phyloP scores from a whole-genome alignment of 1,139 yeast genomes.

The Sugiyamaella paludigena region DNA sequence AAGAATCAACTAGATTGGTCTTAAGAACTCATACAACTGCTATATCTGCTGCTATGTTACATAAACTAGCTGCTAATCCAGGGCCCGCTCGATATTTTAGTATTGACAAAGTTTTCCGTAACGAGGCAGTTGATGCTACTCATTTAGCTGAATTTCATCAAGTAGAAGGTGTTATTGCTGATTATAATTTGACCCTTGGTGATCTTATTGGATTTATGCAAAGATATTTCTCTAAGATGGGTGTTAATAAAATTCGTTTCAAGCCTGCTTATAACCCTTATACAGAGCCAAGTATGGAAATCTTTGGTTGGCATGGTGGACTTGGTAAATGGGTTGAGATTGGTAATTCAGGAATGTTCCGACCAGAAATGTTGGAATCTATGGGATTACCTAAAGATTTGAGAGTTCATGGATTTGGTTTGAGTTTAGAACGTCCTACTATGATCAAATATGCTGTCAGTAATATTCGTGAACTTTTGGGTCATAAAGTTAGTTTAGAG shows the following conservation, averaged over 20 bases:
- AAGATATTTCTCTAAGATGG: constrained; percentile 95
- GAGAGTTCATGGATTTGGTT: constrained; percentile 97
- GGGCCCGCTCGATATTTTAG: constrained; percentile 90
- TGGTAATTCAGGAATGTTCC: constrained; percentile 99
- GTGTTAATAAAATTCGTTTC: constrained; percentile 90
- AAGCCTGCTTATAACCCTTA: constrained; percentile 99
- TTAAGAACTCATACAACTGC: constrained; percentile 98
- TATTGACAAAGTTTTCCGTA: constrained; percentile 97
- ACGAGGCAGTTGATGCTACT: constrained; percentile 99
- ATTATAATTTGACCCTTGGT: constrained; percentile 90
- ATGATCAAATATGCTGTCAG: constrained; percentile 97
- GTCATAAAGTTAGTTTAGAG: constrained; percentile 90
- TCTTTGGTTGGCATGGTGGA: constrained; percentile 94
- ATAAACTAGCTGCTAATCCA: constrained; percentile 84
- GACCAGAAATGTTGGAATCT: constrained; percentile 98
- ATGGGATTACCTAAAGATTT: constrained; percentile 96
- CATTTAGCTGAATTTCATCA: constrained; percentile 99
- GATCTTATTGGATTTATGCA: constrained; percentile 98
- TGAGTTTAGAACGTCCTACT: constrained; percentile 96
- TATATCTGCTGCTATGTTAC: constrained; percentile 82
- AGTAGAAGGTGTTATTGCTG: constrained; percentile 98
- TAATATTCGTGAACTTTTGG: constrained; percentile 90
- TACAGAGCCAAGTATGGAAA: constrained; percentile 98
- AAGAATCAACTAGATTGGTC: constrained; percentile 86
- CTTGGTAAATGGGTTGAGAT: constrained; percentile 97